Percentiles rank a stretch among this genome's conserved stretches.
phyloP scores from a whole-genome alignment of 768 basidiomycete species.

The Nevesoporus exiguus region DNA sequence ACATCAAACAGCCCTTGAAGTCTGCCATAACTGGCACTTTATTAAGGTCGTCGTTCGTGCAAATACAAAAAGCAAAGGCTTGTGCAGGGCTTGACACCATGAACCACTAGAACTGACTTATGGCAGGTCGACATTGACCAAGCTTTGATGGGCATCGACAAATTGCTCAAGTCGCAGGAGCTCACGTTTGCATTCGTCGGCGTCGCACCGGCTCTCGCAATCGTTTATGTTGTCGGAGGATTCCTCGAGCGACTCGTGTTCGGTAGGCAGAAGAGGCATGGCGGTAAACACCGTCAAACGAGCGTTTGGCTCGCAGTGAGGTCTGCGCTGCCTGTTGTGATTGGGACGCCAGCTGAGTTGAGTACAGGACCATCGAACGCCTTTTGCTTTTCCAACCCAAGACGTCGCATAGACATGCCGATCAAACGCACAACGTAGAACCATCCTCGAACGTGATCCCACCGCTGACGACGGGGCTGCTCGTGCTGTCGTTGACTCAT shows the following conservation, averaged over 20 bases:
- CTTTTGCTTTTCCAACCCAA: constrained; percentile 53
- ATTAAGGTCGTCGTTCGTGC: constrained; percentile 81
- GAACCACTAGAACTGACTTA: neutral
- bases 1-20: constrained; percentile 83
- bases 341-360: constrained; percentile 5
- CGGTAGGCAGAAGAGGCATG: constrained; percentile 51
- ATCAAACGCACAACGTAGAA: constrained; percentile 1
- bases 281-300: constrained; percentile 50
- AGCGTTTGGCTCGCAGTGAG: constrained; percentile 73
- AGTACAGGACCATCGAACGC: constrained; percentile 59
- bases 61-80: constrained; percentile 94
- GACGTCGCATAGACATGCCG: constrained; percentile 14
- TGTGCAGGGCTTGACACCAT: neutral
- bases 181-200: constrained; percentile 97
- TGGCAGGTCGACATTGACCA: constrained; percentile 86
- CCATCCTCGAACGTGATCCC: constrained; percentile 26
- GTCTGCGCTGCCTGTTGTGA: constrained; percentile 29
- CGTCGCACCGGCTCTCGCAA: constrained; percentile 81
- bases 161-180: constrained; percentile 89
- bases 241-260: constrained; percentile 50
- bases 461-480: constrained; percentile 65
- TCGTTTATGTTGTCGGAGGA: constrained; percentile 67
- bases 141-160: constrained; percentile 87
- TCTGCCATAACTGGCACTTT: constrained; percentile 79
- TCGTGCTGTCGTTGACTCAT: constrained; percentile 67